Percentiles rank a stretch among this genome's conserved stretches.
These are phyloP conservation scores for Scortechinia acanthostroma DNA, from an alignment of 2,329 filamentous ascomycete species.

Conservation along the genomic window DNA sequence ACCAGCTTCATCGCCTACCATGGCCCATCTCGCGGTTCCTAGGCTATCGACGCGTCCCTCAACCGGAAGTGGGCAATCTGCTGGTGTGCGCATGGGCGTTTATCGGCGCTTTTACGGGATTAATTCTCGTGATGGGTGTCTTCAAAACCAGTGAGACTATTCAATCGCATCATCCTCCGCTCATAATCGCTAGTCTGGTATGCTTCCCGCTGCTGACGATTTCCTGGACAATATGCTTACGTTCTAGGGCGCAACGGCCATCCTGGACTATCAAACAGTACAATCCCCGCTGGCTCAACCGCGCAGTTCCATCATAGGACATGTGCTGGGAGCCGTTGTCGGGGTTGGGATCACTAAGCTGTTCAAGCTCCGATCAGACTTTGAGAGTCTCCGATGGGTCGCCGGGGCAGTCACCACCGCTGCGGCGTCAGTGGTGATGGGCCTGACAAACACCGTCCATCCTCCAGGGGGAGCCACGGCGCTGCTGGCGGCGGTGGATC, in stretches of 20 bases:
- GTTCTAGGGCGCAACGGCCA: conserved; percentile 40
- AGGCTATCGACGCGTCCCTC: conserved; percentile 36
- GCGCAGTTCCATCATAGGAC: conserved; percentile 35
- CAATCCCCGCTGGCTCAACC: conserved; percentile 40
- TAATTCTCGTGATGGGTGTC: too few relatives aligned
- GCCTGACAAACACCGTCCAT: conserved; percentile 36
- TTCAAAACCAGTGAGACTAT: too few relatives aligned
- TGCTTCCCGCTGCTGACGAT: too few relatives aligned
- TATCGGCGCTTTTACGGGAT: conserved; percentile 63
- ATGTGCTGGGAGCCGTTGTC: conserved; percentile 31
- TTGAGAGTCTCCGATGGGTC: conserved; percentile 29
- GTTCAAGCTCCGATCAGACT: conserved; percentile 21
- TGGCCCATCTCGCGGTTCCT: conserved; percentile 61
- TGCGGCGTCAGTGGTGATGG: conserved; percentile 31
- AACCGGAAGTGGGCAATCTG: conserved; percentile 39
- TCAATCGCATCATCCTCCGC: too few relatives aligned
- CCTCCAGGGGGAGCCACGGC: conserved; percentile 41
- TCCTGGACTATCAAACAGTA: conserved; percentile 36
- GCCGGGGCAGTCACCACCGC: conserved; percentile 33
- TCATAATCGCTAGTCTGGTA: too few relatives aligned
- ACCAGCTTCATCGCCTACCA: conserved; percentile 58
- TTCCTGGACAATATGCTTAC: too few relatives aligned
- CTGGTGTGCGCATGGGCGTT: conserved; percentile 54
- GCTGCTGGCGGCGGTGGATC: conserved; percentile 31
- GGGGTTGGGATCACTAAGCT: conserved; percentile 34